These are phyloP conservation scores for Pseudogymnoascus sp. DNA, from an alignment of 2,329 filamentous ascomycete species.

Conservation along the genomic window DNA sequence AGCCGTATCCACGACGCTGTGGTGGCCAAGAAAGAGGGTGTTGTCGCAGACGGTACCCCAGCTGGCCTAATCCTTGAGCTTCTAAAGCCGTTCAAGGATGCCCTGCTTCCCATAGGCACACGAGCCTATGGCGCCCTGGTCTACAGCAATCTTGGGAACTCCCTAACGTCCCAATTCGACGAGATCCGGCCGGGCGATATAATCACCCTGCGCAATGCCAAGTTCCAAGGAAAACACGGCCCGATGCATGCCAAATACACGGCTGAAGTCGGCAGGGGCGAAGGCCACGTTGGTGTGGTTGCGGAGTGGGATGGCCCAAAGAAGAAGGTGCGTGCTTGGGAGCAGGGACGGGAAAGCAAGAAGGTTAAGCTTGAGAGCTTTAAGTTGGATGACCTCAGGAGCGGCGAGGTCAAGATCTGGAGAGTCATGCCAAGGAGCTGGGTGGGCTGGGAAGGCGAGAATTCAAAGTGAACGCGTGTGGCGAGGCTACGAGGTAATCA, in stretches of 20 bases:
- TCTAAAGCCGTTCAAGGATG: conserved; percentile 64
- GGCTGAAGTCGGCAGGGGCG: conserved; percentile 76
- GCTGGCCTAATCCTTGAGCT: conserved; percentile 72
- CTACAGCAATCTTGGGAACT: conserved; percentile 92
- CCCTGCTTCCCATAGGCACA: conserved; percentile 76
- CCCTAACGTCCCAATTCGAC: conserved; percentile 80
- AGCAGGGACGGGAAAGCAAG: conserved; percentile 87
- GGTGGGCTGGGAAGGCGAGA: conserved; percentile 75
- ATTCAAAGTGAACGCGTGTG: conserved; percentile 31
- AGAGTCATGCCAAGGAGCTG: conserved; percentile 85
- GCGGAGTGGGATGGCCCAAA: conserved; percentile 97
- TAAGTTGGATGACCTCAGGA: conserved; percentile 82
- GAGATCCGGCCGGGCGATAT: conserved; percentile 93
- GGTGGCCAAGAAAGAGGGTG: conserved; percentile 64
- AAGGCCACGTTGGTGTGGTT: conserved; percentile 81
- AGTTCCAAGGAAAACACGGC: conserved; percentile 91
- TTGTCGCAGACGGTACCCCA: conserved; percentile 79
- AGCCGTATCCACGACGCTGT: conserved; percentile 67
- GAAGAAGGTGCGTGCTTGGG: conserved; percentile 94
- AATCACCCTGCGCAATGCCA: conserved; percentile 83
- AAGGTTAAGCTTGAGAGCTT: conserved; percentile 94
- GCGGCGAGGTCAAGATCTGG: conserved; percentile 96
- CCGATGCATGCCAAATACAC: conserved; percentile 93
- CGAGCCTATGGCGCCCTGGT: conserved; percentile 86
- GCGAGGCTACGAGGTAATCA: background rate